A percentile compares a stretch with the other conserved stretches of the same genome.
Evolutionary conservation across 2,329 filamentous ascomycete species (phyloP).

Genomic region (Trichoderma polysporum): DNA sequence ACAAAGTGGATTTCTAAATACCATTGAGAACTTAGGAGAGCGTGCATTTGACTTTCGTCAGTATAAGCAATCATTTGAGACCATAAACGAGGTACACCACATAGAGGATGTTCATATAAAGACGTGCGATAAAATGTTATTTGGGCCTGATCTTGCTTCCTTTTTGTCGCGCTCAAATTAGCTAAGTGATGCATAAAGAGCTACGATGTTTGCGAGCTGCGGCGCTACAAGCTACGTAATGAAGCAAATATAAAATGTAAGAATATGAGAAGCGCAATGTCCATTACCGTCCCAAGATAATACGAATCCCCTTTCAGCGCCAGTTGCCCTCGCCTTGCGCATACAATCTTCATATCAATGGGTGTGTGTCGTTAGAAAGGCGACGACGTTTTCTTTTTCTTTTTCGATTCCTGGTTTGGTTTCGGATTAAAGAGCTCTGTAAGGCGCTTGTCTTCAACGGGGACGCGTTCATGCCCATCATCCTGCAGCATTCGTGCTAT

Average conservation of each 20-base stretch:
- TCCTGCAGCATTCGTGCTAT: neutral
- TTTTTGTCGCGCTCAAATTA: too few species aligned
- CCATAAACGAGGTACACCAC: too few species aligned
- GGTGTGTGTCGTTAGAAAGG: neutral
- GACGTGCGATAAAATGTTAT: too few species aligned
- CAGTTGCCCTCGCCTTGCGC: neutral
- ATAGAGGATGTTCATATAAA: too few species aligned
- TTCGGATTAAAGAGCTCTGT: neutral
- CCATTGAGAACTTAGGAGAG: too few species aligned
- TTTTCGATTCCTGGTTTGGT: neutral
- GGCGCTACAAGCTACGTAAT: too few species aligned
- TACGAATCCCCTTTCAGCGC: neutral
- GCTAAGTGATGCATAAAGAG: too few species aligned
- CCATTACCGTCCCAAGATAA: neutral
- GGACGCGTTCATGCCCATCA: neutral
- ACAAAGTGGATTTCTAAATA: too few species aligned
- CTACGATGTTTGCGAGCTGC: too few species aligned
- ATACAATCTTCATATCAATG: neutral
- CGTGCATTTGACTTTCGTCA: neutral
- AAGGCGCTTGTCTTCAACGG: neutral
- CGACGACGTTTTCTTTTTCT: neutral
- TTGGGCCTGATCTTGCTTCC: too few species aligned
- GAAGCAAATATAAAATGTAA: neutral
- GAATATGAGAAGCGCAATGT: neutral
- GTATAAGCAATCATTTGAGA: neutral